phyloP scores from a whole-genome alignment of 768 basidiomycete species.

The Rhodotorula toruloides region DNA sequence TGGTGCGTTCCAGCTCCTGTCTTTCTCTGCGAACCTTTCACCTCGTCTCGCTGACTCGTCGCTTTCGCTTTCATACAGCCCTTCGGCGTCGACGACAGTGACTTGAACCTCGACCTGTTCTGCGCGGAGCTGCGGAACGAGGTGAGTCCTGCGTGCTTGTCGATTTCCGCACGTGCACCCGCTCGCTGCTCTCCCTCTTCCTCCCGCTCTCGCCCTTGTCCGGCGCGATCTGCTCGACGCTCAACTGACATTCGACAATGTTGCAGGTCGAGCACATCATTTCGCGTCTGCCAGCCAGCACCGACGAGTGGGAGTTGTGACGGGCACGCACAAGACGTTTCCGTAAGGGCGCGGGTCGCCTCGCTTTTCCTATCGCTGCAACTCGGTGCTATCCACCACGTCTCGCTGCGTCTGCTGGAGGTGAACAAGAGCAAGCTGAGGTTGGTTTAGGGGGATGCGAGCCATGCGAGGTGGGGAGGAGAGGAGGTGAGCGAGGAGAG shows the following conservation, averaged over 20 bases:
- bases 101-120: slow-evolving; percentile 38
- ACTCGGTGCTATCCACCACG: too few species aligned
- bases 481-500: too few species aligned
- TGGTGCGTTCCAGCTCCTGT: background rate
- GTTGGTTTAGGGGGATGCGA: too few species aligned
- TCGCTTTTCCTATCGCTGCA: too few species aligned
- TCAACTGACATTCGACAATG: background rate
- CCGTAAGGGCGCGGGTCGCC: background rate
- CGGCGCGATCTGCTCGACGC: background rate
- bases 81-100: slow-evolving; percentile 34
- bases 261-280: slow-evolving; percentile 31
- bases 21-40: background rate
- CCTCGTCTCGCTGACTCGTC: background rate
- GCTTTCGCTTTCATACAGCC: slow-evolving; percentile 1
- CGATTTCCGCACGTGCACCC: background rate
- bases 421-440: too few species aligned
- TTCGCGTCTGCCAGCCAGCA: background rate
- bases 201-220: too few species aligned
- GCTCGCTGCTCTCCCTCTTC: too few species aligned
- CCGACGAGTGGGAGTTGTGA: background rate
- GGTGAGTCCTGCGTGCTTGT: slow-evolving; percentile 6
- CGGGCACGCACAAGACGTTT: background rate
- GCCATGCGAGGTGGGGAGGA: too few species aligned
- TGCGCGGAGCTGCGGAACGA: slow-evolving; percentile 40
- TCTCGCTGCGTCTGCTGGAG: too few species aligned